These are phyloP conservation scores for Mitragyna speciosa DNA, from an alignment of 257 asterid species.

Conservation along the genomic window DNA sequence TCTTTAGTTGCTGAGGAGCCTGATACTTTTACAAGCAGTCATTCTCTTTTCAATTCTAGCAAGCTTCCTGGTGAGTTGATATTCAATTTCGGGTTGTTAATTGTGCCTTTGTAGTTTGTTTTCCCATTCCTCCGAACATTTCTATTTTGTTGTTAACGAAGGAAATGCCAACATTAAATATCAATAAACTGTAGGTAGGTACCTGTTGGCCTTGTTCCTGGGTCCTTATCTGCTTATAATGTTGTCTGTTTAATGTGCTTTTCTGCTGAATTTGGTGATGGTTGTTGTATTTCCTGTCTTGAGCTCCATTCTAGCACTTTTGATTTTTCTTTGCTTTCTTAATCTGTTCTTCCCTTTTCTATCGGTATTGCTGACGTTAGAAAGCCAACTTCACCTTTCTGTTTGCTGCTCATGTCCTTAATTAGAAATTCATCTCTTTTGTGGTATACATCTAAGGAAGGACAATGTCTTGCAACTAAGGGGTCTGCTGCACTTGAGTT, in stretches of 20 bases:
- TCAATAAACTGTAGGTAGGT: too few species aligned
- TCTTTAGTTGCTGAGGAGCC: constrained; percentile 49
- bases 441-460: not conserved
- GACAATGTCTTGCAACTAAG: not conserved
- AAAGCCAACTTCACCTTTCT: not conserved
- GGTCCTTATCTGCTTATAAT: not conserved
- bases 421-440: not conserved
- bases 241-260: not conserved
- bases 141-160: not conserved
- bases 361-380: not conserved
- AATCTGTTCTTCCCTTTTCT: not conserved
- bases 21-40: constrained; percentile 43
- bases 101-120: not conserved
- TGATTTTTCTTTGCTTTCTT: not conserved
- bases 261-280: not conserved
- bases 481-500: too few species aligned
- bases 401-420: not conserved
- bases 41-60: constrained; percentile 49
- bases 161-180: not conserved
- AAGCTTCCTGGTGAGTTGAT: constrained; percentile 61
- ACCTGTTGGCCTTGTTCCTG: not conserved
- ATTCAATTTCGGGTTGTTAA: not conserved
- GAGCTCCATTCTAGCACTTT: not conserved
- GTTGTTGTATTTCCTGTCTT: not conserved
- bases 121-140: not conserved